phyloP scores from a whole-genome alignment of 768 basidiomycete genomes.

The Tubosaeta brunneosetosa region DNA sequence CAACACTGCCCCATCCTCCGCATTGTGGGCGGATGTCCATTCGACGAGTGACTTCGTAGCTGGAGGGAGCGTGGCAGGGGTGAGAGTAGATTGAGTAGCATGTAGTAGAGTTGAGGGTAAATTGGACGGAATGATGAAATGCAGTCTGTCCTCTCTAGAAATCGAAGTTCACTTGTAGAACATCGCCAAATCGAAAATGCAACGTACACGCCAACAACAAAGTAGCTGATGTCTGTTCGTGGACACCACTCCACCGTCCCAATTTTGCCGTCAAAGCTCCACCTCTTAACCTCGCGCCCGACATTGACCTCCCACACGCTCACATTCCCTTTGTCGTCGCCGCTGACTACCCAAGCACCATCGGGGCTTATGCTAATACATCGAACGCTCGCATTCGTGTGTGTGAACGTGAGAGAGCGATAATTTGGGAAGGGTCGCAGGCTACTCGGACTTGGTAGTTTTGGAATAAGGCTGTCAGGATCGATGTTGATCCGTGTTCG shows the following conservation, averaged over 20 bases:
- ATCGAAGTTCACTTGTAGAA: slow-evolving; percentile 8
- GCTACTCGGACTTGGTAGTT: slow-evolving; percentile 87
- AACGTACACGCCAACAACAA: slow-evolving; percentile 76
- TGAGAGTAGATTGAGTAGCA: slow-evolving; percentile 58
- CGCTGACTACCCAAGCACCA: slow-evolving; percentile 88
- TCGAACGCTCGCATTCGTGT: slow-evolving; percentile 64
- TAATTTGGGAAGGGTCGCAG: slow-evolving; percentile 93
- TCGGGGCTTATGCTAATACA: slow-evolving; percentile 80
- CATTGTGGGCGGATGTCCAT: slow-evolving; percentile 52
- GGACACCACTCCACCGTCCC: slow-evolving; percentile 94
- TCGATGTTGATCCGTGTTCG: slow-evolving; percentile 87
- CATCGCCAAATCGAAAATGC: slow-evolving; percentile 3
- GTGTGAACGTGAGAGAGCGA: slow-evolving; percentile 64
- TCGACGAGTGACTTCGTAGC: slow-evolving; percentile 60
- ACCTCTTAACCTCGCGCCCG: slow-evolving; percentile 82
- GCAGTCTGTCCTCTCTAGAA: slow-evolving; percentile 72
- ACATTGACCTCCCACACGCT: slow-evolving; percentile 90
- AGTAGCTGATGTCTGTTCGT: slow-evolving; percentile 71
- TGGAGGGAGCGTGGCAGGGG: slow-evolving; percentile 61
- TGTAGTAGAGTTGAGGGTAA: slow-evolving; percentile 53
- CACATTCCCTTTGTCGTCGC: slow-evolving; percentile 83
- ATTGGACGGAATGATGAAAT: slow-evolving; percentile 79
- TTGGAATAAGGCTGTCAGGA: slow-evolving; percentile 86
- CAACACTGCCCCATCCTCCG: slow-evolving; percentile 53
- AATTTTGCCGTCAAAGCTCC: slow-evolving; percentile 77